Conservation (phyloP, 2,329 filamentous ascomycete species). For the Fusarium circinatum region DNA sequence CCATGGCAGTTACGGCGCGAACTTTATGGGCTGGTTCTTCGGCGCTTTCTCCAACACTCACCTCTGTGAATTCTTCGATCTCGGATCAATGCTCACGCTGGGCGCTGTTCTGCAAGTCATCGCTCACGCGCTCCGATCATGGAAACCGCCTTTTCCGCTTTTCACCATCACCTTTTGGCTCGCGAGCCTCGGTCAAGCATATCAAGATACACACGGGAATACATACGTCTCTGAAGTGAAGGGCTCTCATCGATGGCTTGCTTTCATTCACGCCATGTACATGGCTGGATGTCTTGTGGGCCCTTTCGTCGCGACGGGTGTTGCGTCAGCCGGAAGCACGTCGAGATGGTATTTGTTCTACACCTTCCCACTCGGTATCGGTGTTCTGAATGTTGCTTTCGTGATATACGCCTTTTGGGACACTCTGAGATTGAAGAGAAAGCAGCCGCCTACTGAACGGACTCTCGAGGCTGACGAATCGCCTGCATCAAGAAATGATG, state of each 20-base stretch:
- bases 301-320: constrained; percentile 63
- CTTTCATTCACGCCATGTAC: constrained; percentile 73
- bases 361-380: constrained; percentile 62
- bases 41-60: constrained; percentile 67
- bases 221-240: constrained; percentile 65
- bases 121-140: constrained; percentile 64
- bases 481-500: constrained; percentile 35
- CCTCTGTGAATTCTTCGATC: constrained; percentile 60
- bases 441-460: neutral
- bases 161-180: constrained; percentile 69
- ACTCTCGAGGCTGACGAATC: constrained; percentile 16
- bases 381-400: constrained; percentile 59
- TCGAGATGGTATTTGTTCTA: constrained; percentile 67
- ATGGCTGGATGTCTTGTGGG: constrained; percentile 65
- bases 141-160: constrained; percentile 66
- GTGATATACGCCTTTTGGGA: constrained; percentile 63
- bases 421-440: constrained; percentile 48
- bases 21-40: constrained; percentile 69
- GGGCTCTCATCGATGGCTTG: constrained; percentile 67
- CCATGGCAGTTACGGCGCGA: constrained; percentile 59
- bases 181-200: constrained; percentile 68
- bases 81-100: constrained; percentile 66
- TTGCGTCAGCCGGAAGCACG: constrained; percentile 53
- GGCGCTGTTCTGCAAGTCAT: constrained; percentile 66
- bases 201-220: constrained; percentile 72